A percentile compares a stretch with the other conserved stretches of the same genome.
phyloP scores from a whole-genome alignment of 495 filamentous ascomycete species.

The Astrocystis sublimbata region DNA sequence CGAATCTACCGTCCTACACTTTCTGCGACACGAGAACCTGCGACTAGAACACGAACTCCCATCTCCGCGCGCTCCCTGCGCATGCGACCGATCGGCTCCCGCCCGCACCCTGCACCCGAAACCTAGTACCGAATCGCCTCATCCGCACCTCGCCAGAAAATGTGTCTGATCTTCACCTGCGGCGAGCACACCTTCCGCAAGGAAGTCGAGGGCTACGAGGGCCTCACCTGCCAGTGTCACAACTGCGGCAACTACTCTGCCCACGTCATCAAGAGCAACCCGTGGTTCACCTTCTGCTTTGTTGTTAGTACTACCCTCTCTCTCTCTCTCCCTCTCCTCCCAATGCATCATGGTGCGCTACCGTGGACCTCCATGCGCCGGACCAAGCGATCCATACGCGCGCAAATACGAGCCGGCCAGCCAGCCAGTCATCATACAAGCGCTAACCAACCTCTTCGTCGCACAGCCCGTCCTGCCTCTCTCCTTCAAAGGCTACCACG shows the following conservation, averaged over 20 bases:
- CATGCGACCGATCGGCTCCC: not conserved
- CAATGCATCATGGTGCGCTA: not conserved
- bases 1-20: not conserved
- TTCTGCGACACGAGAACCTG: not conserved
- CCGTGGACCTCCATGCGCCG: not conserved
- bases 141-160: constrained; percentile 24
- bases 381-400: not conserved
- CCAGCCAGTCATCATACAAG: not conserved
- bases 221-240: constrained; percentile 54
- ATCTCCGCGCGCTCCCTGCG: not conserved
- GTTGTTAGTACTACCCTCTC: constrained; percentile 48
- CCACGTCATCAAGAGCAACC: constrained; percentile 53
- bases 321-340: not conserved
- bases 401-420: not conserved
- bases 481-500: constrained; percentile 56
- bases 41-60: not conserved
- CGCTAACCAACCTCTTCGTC: constrained; percentile 16
- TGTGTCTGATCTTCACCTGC: constrained; percentile 61
- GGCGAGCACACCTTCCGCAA: constrained; percentile 58
- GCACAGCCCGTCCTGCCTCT: constrained; percentile 55
- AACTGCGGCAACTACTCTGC: constrained; percentile 59
- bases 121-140: no score
- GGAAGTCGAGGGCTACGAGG: constrained; percentile 56
- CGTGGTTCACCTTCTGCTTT: constrained; percentile 63
- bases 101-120: not conserved